phyloP scores from a whole-genome alignment of 768 basidiomycete genomes.

The Tubosaeta sp. region DNA sequence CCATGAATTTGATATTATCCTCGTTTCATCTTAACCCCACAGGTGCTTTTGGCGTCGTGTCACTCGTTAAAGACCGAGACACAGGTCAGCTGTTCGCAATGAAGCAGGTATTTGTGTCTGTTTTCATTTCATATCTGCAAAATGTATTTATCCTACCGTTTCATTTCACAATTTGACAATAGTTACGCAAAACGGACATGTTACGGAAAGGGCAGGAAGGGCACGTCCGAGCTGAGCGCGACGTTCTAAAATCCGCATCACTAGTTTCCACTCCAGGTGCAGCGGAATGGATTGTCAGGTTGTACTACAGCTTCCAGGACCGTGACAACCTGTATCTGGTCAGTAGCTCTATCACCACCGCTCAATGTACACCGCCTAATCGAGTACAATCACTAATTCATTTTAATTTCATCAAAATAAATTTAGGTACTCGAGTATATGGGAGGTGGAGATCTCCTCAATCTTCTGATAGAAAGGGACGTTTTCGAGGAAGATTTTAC shows the following conservation, averaged over 20 bases:
- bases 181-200: slow-evolving; percentile 90
- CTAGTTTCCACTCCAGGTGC: slow-evolving; percentile 67
- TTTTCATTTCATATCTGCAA: slow-evolving; percentile 25
- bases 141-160: slow-evolving; percentile 23
- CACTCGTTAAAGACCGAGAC: slow-evolving; percentile 78
- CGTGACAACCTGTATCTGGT: slow-evolving; percentile 93
- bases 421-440: slow-evolving; percentile 86
- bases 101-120: slow-evolving; percentile 71
- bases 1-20: slow-evolving; percentile 25
- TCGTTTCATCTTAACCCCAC: slow-evolving; percentile 27
- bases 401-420: slow-evolving; percentile 50
- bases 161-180: slow-evolving; percentile 22
- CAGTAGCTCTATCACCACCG: slow-evolving; percentile 37
- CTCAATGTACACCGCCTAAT: slow-evolving; percentile 16
- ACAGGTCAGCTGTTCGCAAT: slow-evolving; percentile 86
- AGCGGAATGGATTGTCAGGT: slow-evolving; percentile 90
- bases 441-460: slow-evolving; percentile 95
- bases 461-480: slow-evolving; percentile 89
- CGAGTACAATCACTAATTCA: slow-evolving; percentile 40
- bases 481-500: slow-evolving; percentile 89
- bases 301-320: slow-evolving; percentile 95
- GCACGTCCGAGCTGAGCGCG: slow-evolving; percentile 93
- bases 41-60: slow-evolving; percentile 97
- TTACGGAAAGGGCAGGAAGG: slow-evolving; percentile 96
- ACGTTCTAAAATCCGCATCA: slow-evolving; percentile 88